phyloP scores from a whole-genome alignment of 352 stramenopile genomes.

The Thalassiosira exigua region DNA sequence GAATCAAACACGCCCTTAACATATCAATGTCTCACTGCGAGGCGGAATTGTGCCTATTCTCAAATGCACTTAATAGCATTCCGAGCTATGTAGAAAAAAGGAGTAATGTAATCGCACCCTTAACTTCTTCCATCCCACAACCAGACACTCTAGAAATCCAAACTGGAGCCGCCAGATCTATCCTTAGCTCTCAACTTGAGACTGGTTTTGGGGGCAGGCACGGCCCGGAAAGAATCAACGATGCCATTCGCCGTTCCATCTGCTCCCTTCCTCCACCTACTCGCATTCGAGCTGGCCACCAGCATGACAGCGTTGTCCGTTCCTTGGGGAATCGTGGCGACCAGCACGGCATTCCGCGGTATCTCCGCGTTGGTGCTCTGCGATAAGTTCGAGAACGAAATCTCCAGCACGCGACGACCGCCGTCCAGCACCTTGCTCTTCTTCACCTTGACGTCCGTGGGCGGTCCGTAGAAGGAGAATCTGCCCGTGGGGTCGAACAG shows the following conservation, averaged over 20 bases:
- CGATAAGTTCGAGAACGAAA: slow-evolving; percentile 70
- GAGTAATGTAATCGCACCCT: no score
- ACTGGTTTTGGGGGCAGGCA: slow-evolving; percentile 60
- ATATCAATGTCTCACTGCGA: no score
- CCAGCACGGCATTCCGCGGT: slow-evolving; percentile 60
- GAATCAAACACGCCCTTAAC: no score
- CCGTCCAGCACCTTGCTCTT: slow-evolving; percentile 44
- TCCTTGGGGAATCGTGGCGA: slow-evolving; percentile 69
- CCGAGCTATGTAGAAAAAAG: no score
- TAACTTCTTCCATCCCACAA: no score
- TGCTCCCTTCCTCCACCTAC: slow-evolving; percentile 64
- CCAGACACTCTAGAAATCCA: slow-evolving; percentile 61
- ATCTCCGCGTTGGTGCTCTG: slow-evolving; percentile 80
- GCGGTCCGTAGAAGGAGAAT: slow-evolving; percentile 82
- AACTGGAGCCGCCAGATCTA: slow-evolving; percentile 32
- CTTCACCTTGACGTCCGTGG: slow-evolving; percentile 81
- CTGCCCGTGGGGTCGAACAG: slow-evolving; percentile 74
- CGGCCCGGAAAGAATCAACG: slow-evolving; percentile 65
- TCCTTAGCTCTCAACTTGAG: slow-evolving; percentile 75
- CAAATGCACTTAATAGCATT: no score
- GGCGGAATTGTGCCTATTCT: no score
- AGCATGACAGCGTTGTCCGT: slow-evolving; percentile 76
- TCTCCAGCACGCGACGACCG: slow-evolving; percentile 62
- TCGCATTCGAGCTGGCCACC: slow-evolving; percentile 58
- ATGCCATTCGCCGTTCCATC: slow-evolving; percentile 45